Percentiles rank a stretch among this genome's conserved stretches.
Conservation (phyloP, 768 basidiomycete species). For the Xerocomus brunneocitrinus region DNA sequence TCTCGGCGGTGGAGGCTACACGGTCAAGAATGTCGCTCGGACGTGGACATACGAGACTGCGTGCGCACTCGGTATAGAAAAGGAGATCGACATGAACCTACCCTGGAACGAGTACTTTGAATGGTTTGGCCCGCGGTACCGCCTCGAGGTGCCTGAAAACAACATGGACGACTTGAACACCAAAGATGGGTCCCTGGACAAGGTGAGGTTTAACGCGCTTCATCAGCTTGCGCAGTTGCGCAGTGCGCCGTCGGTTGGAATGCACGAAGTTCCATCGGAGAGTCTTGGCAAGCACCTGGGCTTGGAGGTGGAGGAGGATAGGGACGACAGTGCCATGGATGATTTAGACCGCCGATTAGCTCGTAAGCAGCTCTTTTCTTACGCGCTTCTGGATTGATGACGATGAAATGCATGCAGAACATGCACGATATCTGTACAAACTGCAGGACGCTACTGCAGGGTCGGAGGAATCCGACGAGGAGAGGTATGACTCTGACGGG, state of each 20-base stretch:
- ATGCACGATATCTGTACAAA: constrained; percentile 60
- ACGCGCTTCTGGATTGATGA: not conserved
- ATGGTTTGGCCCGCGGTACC: constrained; percentile 95
- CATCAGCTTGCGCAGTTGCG: constrained; percentile 55
- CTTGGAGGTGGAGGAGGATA: constrained; percentile 42
- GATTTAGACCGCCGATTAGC: constrained; percentile 67
- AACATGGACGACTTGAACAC: constrained; percentile 95
- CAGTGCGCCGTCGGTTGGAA: constrained; percentile 78
- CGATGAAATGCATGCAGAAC: constrained; percentile 40
- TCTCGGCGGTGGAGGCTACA: constrained; percentile 95
- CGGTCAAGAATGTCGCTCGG: constrained; percentile 91
- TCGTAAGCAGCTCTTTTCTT: constrained; percentile 43
- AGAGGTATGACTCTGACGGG: constrained; percentile 47
- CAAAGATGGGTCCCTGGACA: constrained; percentile 73
- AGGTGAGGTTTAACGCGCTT: constrained; percentile 63
- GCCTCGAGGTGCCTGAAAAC: constrained; percentile 84
- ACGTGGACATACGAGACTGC: constrained; percentile 98
- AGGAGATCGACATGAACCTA: constrained; percentile 69
- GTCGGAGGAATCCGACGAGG: constrained; percentile 46
- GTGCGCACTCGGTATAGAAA: constrained; percentile 83
- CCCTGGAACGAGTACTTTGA: constrained; percentile 92
- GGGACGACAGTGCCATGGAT: constrained; percentile 43
- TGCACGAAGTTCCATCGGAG: constrained; percentile 79
- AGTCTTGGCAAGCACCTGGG: constrained; percentile 61
- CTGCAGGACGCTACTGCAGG: constrained; percentile 47